Evolutionary conservation across 768 basidiomycete species (phyloP).

Genomic region (Russula virescens): DNA sequence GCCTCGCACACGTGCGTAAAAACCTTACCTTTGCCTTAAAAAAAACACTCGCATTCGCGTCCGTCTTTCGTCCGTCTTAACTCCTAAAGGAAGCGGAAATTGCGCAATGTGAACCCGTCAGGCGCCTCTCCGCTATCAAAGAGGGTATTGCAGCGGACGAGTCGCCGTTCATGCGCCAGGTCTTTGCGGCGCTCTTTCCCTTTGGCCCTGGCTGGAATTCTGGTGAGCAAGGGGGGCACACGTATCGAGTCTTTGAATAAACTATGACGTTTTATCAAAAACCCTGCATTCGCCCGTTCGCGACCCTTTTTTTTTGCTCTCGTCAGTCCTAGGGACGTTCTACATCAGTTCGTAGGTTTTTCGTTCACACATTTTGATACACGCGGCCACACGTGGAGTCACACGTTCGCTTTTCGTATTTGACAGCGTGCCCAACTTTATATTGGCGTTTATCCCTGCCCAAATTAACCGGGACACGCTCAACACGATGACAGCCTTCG

Average conservation of each 20-base stretch:
- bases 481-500: slow-evolving; percentile 93
- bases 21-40: neutral
- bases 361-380: slow-evolving; percentile 3
- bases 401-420: slow-evolving; percentile 20
- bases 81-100: slow-evolving; percentile 40
- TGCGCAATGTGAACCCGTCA: slow-evolving; percentile 37
- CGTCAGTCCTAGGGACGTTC: slow-evolving; percentile 77
- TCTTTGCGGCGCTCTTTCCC: slow-evolving; percentile 80
- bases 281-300: too few relatives aligned
- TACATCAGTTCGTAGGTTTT: slow-evolving; percentile 88
- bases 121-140: slow-evolving; percentile 54
- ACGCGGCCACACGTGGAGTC: slow-evolving; percentile 16
- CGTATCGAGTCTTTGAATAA: neutral
- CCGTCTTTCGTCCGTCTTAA: slow-evolving; percentile 2
- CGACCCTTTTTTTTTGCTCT: neutral
- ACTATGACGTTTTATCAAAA: neutral
- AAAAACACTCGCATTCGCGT: neutral
- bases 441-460: slow-evolving; percentile 89
- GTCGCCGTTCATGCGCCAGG: slow-evolving; percentile 71
- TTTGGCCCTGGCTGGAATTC: slow-evolving; percentile 90
- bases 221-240: slow-evolving; percentile 32
- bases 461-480: slow-evolving; percentile 79
- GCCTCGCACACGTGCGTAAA: slow-evolving; percentile 28
- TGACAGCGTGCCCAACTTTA: slow-evolving; percentile 83
- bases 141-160: slow-evolving; percentile 51